These are phyloP conservation scores for Didymella lethalis DNA, from an alignment of 2,329 filamentous ascomycete species.

Conservation along the genomic window DNA sequence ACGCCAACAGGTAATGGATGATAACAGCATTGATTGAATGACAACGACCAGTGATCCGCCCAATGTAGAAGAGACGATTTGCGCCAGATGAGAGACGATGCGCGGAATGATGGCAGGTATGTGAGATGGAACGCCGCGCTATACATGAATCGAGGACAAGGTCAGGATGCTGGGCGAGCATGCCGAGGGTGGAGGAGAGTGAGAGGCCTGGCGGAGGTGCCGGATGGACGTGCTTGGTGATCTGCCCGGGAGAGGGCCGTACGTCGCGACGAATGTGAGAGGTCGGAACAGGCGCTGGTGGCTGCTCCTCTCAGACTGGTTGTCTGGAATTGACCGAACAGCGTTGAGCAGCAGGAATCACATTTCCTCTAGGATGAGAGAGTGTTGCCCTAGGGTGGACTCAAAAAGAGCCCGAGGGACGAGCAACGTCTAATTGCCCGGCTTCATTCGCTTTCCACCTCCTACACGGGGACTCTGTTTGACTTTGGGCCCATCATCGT, in stretches of 20 bases:
- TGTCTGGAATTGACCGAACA: neutral
- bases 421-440: slow-evolving; percentile 27
- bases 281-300: neutral
- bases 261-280: neutral
- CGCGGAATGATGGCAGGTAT: slow-evolving; percentile 7
- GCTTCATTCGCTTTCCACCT: slow-evolving; percentile 51
- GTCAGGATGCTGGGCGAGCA: slow-evolving; percentile 4
- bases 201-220: neutral
- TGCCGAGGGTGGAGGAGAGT: neutral
- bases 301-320: neutral
- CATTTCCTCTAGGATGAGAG: neutral
- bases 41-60: slow-evolving; percentile 12
- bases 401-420: neutral
- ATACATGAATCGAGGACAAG: slow-evolving; percentile 16
- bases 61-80: slow-evolving; percentile 3
- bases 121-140: slow-evolving; percentile 20
- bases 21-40: neutral
- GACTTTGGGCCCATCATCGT: slow-evolving; percentile 56
- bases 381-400: neutral
- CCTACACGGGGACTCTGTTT: slow-evolving; percentile 59
- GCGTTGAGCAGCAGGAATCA: neutral
- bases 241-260: too few relatives aligned
- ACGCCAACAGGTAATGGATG: slow-evolving; percentile 12
- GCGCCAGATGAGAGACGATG: slow-evolving; percentile 13
- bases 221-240: neutral